phyloP scores from a whole-genome alignment of 192 early-diverging fungal genomes.

The Funneliformis mosseae region DNA sequence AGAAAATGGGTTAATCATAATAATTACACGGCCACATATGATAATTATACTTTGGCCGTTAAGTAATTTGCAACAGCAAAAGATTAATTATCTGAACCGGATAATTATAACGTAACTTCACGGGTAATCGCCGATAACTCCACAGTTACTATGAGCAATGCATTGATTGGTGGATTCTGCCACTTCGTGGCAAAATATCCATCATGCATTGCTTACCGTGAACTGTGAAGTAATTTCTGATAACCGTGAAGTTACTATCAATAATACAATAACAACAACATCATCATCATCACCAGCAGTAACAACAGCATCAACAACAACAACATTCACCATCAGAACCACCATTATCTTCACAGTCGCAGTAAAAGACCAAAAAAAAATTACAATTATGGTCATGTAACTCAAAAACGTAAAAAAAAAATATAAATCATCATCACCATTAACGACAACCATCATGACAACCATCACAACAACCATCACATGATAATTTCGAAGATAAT shows the following conservation, averaged over 20 bases:
- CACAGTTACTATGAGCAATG: too few species aligned
- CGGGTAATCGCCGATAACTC: too few species aligned
- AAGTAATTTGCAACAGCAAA: too few species aligned
- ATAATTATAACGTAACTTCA: too few species aligned
- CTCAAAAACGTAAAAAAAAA: conserved; percentile 23
- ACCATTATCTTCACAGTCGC: conserved; percentile 7
- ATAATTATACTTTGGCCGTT: too few species aligned
- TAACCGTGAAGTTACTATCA: neutral
- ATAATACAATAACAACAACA: neutral
- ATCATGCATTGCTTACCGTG: too few species aligned
- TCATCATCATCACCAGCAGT: conserved; percentile 20
- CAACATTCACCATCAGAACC: too few species aligned
- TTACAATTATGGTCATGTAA: conserved; percentile 18
- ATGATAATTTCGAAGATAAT: conserved; percentile 16
- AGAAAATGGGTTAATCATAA: neutral
- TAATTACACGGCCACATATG: too few species aligned
- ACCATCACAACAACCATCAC: conserved; percentile 2
- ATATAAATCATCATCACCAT: conserved; percentile 13
- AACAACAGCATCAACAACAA: conserved; percentile 8
- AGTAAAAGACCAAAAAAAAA: conserved; percentile 14
- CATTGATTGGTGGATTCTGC: too few species aligned
- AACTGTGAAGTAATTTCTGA: too few species aligned
- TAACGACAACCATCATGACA: neutral
- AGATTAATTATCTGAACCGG: too few species aligned
- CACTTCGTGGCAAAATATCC: too few species aligned